Evolutionary conservation across 2,329 filamentous ascomycete genomes (phyloP), one percentile per base, ranked within the genome.

Genomic region (Talaromyces rugulosus): DNA sequence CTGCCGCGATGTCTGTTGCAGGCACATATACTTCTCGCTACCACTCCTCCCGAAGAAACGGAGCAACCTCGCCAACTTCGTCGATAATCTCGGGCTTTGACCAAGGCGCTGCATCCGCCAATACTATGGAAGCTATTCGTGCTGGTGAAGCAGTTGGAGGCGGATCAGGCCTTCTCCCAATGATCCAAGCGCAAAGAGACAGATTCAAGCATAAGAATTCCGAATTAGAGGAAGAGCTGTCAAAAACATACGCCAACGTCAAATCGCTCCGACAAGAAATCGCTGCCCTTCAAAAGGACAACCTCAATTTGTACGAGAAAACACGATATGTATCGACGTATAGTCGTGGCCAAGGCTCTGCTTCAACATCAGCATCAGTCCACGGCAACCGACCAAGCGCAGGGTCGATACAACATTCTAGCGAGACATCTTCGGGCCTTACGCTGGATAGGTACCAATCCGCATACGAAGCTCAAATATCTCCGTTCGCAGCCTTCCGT

Each of bases 21-120:
- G 94, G 93, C 47, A 98, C 94, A 3, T 96, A 96, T 74, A 86
- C 88, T 58, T 94, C 90, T 27, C 86, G 90, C 56, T 90, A 92
- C 70, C 88, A 90, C 2, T 87, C 86, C 67, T 87, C 90, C 44
- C 85, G 90, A 56, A 86, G 87, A 69, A 86, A 89, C 33, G 85
- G 89, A 11, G 61, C n/a, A 18, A 85, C 89, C 16, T 98, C 95
- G 2, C 96, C 95, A 0, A 98, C 95, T 0, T 98, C 94, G 4
- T 98, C 94, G 23, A 98, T 99, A 70, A 98, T 99, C 69, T 97
- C 93, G 63, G 95, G 95, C n/a, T 92, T 97, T 72, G 91, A 96
- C 70, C 88, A 90, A 27, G 83, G 86, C 51, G 81, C 80, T 50
- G 74, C 77, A 55, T 80, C 77, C 23, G 73, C 74, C 40, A 79